A percentile compares a stretch with the other conserved stretches of the same genome.
Evolutionary conservation across 352 stramenopile species (phyloP).

Genomic region (Blastocystis sp.): DNA sequence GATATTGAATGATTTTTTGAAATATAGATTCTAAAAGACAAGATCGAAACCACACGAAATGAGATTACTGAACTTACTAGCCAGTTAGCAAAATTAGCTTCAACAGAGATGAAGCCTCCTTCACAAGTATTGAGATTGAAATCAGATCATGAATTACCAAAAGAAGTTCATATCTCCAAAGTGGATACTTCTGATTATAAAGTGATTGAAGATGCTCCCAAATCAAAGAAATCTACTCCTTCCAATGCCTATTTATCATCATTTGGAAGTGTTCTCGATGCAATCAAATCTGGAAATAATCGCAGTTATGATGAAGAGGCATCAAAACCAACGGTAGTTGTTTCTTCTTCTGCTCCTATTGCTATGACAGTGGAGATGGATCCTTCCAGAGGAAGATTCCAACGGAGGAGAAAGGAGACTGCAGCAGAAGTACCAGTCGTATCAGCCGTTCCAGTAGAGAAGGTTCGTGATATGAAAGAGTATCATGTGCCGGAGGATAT

Average conservation of each 20-base stretch:
- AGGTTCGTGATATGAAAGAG: conserved; percentile 30
- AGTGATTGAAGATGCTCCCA: not conserved
- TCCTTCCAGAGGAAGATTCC: not conserved
- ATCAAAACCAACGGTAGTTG: not conserved
- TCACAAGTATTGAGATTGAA: conserved; percentile 6
- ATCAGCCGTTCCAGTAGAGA: not conserved
- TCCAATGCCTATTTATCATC: conserved; percentile 36
- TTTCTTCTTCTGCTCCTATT: not conserved
- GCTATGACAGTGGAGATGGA: not conserved
- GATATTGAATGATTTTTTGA: not conserved
- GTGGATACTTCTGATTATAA: conserved; percentile 20
- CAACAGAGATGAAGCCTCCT: not conserved
- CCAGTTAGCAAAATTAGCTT: not conserved
- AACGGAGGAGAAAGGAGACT: not conserved
- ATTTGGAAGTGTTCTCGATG: conserved; percentile 26
- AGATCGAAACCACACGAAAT: not conserved
- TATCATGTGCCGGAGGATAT: conserved; percentile 51
- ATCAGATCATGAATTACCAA: not conserved
- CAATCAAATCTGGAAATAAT: conserved; percentile 37
- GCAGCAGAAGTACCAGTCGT: not conserved
- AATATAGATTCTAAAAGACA: conserved; percentile 44
- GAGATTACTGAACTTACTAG: conserved; percentile 1
- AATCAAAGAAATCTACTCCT: not conserved
- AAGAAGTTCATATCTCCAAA: not conserved
- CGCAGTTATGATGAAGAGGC: conserved; percentile 25